Evolutionary conservation across 169 alveolate species (phyloP).

Genomic region (Plasmodium gonderi): DNA sequence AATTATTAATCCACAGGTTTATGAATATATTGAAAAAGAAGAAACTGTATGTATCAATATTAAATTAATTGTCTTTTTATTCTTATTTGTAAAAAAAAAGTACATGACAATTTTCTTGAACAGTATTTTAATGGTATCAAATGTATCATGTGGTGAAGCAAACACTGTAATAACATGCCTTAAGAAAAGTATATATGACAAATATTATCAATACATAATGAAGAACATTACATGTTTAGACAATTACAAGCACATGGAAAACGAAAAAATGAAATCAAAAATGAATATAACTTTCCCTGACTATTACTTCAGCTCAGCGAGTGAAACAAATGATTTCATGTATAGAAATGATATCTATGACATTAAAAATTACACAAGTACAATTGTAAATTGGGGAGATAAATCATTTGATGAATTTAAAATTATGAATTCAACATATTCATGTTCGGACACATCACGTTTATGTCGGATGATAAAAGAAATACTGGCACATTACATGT

Average conservation of each 20-base stretch:
- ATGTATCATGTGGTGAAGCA: slow-evolving; percentile 71
- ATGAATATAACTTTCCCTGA: slow-evolving; percentile 23
- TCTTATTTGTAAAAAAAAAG: slow-evolving; percentile 58
- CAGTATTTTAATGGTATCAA: slow-evolving; percentile 55
- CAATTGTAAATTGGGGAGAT: slow-evolving; percentile 71
- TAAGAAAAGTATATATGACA: slow-evolving; percentile 63
- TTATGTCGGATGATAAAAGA: slow-evolving; percentile 63
- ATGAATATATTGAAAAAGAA: slow-evolving; percentile 68
- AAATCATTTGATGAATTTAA: slow-evolving; percentile 71
- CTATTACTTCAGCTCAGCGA: slow-evolving; percentile 24
- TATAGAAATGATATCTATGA: slow-evolving; percentile 69
- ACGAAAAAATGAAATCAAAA: slow-evolving; percentile 56
- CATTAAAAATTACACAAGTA: slow-evolving; percentile 56
- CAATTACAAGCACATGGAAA: slow-evolving; percentile 65
- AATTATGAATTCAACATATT: slow-evolving; percentile 46
- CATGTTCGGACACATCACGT: slow-evolving; percentile 69
- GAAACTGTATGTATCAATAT: slow-evolving; percentile 70
- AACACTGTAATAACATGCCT: slow-evolving; percentile 67
- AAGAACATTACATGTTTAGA: slow-evolving; percentile 65
- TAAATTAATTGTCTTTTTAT: slow-evolving; percentile 53
- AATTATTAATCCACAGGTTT: slow-evolving; percentile 61
- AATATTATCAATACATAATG: slow-evolving; percentile 62
- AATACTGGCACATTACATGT: slow-evolving; percentile 69
- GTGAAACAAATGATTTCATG: slow-evolving; percentile 30
- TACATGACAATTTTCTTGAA: slow-evolving; percentile 73